Evolutionary conservation across 805 yeast genomes (phyloP).

Genomic region (Kluyveromyces siamensis): DNA sequence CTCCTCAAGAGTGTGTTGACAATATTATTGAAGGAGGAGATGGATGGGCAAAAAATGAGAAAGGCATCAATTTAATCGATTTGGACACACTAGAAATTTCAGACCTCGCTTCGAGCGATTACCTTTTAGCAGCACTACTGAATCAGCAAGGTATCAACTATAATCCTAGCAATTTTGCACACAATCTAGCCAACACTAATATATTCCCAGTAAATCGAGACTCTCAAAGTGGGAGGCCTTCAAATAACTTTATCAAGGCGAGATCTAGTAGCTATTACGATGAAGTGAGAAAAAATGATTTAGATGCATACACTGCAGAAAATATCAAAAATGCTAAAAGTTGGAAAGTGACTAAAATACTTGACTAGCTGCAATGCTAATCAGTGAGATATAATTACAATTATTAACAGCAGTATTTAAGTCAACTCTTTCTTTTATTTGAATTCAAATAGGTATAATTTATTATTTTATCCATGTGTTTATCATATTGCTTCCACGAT

Average conservation of each 20-base stretch:
- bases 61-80: constrained; percentile 27
- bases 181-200: neutral
- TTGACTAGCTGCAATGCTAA: neutral
- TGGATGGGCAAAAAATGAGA: constrained; percentile 47
- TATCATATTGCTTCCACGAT: neutral
- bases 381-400: neutral
- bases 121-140: constrained; percentile 4
- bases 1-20: constrained; percentile 63
- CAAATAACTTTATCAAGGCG: neutral
- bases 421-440: neutral
- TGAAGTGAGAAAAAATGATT: neutral
- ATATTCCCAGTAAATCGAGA: neutral
- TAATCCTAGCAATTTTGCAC: neutral
- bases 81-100: constrained; percentile 22
- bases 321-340: constrained; percentile 20
- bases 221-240: neutral
- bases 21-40: constrained; percentile 68
- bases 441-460: neutral
- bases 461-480: neutral
- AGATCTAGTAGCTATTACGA: neutral
- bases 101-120: constrained; percentile 19
- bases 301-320: constrained; percentile 6
- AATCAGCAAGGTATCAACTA: constrained; percentile 6
- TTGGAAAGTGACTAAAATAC: constrained; percentile 15
- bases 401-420: neutral